A percentile compares a stretch with the other conserved stretches of the same genome.
Conservation (phyloP, 345 rosid genomes). For the Hibiscus tridactylites region DNA sequence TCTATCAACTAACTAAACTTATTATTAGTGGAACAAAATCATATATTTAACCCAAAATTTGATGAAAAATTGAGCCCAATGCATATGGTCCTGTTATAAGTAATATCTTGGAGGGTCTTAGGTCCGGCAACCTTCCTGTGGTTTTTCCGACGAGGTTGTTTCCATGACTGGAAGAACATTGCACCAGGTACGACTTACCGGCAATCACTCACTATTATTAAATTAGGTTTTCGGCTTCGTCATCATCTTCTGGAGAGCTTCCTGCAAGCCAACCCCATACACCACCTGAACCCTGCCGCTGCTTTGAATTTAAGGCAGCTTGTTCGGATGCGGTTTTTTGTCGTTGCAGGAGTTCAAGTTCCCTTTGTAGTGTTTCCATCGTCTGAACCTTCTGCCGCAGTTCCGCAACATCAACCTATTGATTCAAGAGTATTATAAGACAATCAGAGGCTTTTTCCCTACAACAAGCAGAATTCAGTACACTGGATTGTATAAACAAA, state of each 20-base stretch:
- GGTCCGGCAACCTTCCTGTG: neutral
- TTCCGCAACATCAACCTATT: constrained; percentile 97
- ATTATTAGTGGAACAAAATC: constrained; percentile 12
- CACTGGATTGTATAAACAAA: too few relatives aligned
- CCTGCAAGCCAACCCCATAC: constrained; percentile 99
- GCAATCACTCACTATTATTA: constrained; percentile 1
- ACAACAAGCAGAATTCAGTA: too few relatives aligned
- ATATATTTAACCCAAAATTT: constrained; percentile 8
- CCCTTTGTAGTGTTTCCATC: constrained; percentile 78
- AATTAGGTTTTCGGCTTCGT: constrained; percentile 22
- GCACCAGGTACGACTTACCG: neutral
- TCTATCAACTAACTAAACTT: constrained; percentile 15
- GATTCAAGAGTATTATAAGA: constrained; percentile 13
- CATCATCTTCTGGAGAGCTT: constrained; percentile 28
- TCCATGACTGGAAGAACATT: neutral
- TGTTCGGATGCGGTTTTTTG: constrained; percentile 96
- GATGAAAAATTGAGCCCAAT: neutral
- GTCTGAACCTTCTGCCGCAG: constrained; percentile 84
- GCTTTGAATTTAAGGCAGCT: constrained; percentile 64
- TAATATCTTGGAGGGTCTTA: neutral
- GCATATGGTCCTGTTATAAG: neutral
- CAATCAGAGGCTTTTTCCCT: neutral
- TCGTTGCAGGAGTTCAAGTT: constrained; percentile 81
- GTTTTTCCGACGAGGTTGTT: neutral
- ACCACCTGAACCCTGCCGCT: constrained; percentile 74